A percentile compares a stretch with the other conserved stretches of the same genome.
Conservation (phyloP, 805 yeast genomes). For the Kazachstania martiniae region DNA sequence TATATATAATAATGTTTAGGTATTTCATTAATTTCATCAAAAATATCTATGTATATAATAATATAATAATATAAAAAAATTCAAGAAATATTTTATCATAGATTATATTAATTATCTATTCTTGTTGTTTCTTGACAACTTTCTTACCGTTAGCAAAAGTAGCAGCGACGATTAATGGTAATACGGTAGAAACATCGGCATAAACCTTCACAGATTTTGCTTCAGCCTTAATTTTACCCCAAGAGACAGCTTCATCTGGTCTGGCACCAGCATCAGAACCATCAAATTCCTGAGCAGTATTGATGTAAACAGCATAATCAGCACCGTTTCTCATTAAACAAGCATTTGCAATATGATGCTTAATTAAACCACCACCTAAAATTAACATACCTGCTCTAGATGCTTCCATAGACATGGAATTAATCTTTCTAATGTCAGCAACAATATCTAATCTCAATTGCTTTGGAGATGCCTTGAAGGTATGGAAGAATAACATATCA, state of each 20-base stretch:
- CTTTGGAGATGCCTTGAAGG: slow-evolving; percentile 86
- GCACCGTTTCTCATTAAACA: slow-evolving; percentile 99
- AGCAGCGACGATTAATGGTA: slow-evolving; percentile 95
- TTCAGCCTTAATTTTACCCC: slow-evolving; percentile 97
- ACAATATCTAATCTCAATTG: slow-evolving; percentile 88
- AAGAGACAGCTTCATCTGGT: slow-evolving; percentile 96
- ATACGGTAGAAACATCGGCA: slow-evolving; percentile 89
- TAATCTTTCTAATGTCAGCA: slow-evolving; percentile 82
- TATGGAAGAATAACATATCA: slow-evolving; percentile 97
- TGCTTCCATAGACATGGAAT: slow-evolving; percentile 92
- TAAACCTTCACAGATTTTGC: slow-evolving; percentile 87
- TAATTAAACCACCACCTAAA: slow-evolving; percentile 91
- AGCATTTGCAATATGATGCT: slow-evolving; percentile 96
- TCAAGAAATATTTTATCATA: no score
- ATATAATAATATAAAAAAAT: no score
- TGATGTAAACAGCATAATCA: slow-evolving; percentile 91
- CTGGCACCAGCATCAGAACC: slow-evolving; percentile 99
- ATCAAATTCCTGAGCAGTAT: slow-evolving; percentile 97
- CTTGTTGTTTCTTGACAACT: background rate
- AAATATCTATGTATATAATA: no score
- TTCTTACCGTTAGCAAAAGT: slow-evolving; percentile 65
- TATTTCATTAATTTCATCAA: no score
- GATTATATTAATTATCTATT: no score
- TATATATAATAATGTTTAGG: no score
- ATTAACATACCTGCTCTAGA: slow-evolving; percentile 90